phyloP scores from a whole-genome alignment of 345 rosid genomes.

The Citrus maxima region DNA sequence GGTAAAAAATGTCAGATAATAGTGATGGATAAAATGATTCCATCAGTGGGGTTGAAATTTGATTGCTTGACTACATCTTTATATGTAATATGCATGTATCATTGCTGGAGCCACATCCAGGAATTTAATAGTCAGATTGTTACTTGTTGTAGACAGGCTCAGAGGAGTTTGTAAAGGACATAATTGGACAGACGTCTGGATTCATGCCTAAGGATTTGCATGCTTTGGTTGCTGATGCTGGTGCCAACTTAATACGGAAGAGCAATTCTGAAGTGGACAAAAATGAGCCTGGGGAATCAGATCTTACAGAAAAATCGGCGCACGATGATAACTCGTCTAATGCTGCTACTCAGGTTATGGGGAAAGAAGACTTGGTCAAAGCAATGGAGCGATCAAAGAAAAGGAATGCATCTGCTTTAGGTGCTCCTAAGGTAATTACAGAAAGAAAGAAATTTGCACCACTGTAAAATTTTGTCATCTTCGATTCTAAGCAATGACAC shows the following conservation, averaged over 20 bases:
- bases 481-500: background rate
- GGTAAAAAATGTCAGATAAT: background rate
- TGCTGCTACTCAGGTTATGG: constrained; percentile 26
- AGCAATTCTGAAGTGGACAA: constrained; percentile 35
- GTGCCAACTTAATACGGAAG: constrained; percentile 56
- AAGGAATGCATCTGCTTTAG: constrained; percentile 89
- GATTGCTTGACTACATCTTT: background rate
- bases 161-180: constrained; percentile 62
- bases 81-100: background rate
- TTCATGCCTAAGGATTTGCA: constrained; percentile 83
- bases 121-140: constrained; percentile 23
- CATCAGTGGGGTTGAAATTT: background rate
- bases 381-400: constrained; percentile 90
- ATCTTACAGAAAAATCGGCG: constrained; percentile 26
- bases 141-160: constrained; percentile 54
- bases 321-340: constrained; percentile 27
- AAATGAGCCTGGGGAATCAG: constrained; percentile 25
- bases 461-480: background rate
- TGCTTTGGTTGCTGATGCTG: constrained; percentile 90
- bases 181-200: constrained; percentile 93
- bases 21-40: background rate
- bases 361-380: constrained; percentile 55
- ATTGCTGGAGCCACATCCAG: background rate
- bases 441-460: constrained; percentile 2
- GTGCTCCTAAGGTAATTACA: constrained; percentile 84